Percentiles rank a stretch among this genome's conserved stretches.
phyloP scores from a whole-genome alignment of 2,329 filamentous ascomycete genomes.

The Helminthosporium solani region DNA sequence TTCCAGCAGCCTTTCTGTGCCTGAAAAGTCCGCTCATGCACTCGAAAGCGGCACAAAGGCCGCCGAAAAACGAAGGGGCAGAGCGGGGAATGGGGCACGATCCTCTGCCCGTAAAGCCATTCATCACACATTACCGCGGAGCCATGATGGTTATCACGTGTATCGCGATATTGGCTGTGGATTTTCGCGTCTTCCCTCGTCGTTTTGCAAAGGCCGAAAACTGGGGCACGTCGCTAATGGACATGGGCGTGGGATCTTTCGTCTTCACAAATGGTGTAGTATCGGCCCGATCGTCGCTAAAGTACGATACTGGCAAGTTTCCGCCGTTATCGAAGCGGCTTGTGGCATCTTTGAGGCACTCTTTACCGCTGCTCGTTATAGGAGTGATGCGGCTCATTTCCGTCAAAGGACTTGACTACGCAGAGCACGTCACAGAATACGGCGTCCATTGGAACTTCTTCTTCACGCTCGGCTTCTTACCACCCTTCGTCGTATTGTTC shows the following conservation, averaged over 20 bases:
- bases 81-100: slow-evolving; percentile 38
- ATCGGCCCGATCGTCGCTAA: slow-evolving; percentile 78
- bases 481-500: slow-evolving; percentile 83
- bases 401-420: slow-evolving; percentile 93
- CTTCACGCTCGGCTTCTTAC: slow-evolving; percentile 87
- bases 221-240: slow-evolving; percentile 99
- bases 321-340: slow-evolving; percentile 61
- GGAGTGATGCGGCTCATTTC: slow-evolving; percentile 80
- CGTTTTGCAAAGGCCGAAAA: slow-evolving; percentile 97
- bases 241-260: slow-evolving; percentile 94
- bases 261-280: slow-evolving; percentile 92
- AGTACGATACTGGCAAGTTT: slow-evolving; percentile 57
- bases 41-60: slow-evolving; percentile 19
- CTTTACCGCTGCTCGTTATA: slow-evolving; percentile 76
- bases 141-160: slow-evolving; percentile 90
- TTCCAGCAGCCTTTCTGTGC: slow-evolving; percentile 67
- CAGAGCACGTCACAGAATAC: slow-evolving; percentile 95
- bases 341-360: slow-evolving; percentile 70
- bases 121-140: slow-evolving; percentile 87
- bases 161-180: slow-evolving; percentile 90
- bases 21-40: slow-evolving; percentile 36
- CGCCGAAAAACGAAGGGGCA: slow-evolving; percentile 21
- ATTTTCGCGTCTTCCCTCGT: slow-evolving; percentile 89
- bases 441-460: slow-evolving; percentile 99
- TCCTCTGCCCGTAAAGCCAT: slow-evolving; percentile 78